Evolutionary conservation across 805 yeast genomes (phyloP).

Genomic region (Metschnikowia anglica): DNA sequence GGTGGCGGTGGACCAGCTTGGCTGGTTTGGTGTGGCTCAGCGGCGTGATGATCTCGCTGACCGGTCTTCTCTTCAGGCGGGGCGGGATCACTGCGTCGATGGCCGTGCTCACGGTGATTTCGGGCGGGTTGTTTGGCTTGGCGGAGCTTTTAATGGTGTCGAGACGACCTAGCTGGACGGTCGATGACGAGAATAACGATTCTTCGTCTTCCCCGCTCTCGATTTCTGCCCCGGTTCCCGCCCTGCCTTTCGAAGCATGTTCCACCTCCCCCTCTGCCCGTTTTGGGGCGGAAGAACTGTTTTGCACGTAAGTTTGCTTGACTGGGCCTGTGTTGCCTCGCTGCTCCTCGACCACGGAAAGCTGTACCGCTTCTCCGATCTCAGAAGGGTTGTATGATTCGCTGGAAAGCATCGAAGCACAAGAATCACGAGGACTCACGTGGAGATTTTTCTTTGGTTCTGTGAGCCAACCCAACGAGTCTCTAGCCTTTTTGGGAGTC

Average conservation of each 20-base stretch:
- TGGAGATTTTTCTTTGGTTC: slow-evolving; percentile 3
- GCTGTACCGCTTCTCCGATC: slow-evolving; percentile 24
- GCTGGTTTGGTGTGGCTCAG: not conserved
- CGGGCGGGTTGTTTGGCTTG: slow-evolving; percentile 25
- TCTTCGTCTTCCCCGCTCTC: slow-evolving; percentile 17
- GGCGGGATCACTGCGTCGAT: slow-evolving; percentile 40
- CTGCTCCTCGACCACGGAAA: slow-evolving; percentile 14
- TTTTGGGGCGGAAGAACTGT: not conserved
- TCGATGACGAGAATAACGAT: slow-evolving; percentile 18
- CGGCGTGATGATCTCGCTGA: slow-evolving; percentile 23
- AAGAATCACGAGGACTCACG: slow-evolving; percentile 8
- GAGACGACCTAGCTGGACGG: slow-evolving; percentile 23
- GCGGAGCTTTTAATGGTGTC: slow-evolving; percentile 21
- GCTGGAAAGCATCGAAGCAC: slow-evolving; percentile 13
- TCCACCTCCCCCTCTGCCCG: not conserved
- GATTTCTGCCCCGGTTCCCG: no score
- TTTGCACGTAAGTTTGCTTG: slow-evolving; percentile 14
- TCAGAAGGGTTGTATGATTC: slow-evolving; percentile 22
- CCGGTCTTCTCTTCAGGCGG: slow-evolving; percentile 40
- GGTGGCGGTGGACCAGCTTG: slow-evolving; percentile 6
- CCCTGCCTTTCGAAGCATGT: no score
- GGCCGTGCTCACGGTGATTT: slow-evolving; percentile 32
- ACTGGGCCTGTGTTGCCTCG: slow-evolving; percentile 11
- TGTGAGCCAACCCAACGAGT: no score
- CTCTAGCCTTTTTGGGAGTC: not conserved